These are phyloP conservation scores for Warburgia ugandensis DNA, from an alignment of 164 flowering plant genomes.

Conservation along the genomic window DNA sequence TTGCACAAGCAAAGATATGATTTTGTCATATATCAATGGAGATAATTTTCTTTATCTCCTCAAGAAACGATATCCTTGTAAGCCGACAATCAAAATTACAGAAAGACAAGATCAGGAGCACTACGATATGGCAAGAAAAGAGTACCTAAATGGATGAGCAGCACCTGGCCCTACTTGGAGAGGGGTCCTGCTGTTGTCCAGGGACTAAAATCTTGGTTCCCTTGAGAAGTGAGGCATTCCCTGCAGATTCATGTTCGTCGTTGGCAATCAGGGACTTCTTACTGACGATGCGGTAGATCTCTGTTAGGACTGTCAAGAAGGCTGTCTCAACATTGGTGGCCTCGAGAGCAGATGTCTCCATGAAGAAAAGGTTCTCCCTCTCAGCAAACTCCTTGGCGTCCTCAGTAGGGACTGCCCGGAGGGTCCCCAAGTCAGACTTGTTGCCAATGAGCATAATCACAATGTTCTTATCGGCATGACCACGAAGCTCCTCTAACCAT, in stretches of 20 bases:
- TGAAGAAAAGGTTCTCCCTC: constrained; percentile 58
- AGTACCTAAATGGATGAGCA: constrained; percentile 24
- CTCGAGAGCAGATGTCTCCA: too few species aligned
- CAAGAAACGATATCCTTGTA: too few species aligned
- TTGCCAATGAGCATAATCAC: constrained; percentile 20
- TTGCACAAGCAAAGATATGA: too few species aligned
- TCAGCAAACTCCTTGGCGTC: constrained; percentile 75
- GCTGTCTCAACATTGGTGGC: too few species aligned
- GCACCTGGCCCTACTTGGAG: constrained; percentile 19
- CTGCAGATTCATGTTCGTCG: constrained; percentile 24
- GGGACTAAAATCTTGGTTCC: constrained; percentile 55
- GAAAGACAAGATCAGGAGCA: too few species aligned
- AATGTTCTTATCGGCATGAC: constrained; percentile 36
- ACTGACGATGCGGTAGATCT: constrained; percentile 50
- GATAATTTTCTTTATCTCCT: too few species aligned
- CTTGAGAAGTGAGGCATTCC: constrained; percentile 35
- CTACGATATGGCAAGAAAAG: too few species aligned
- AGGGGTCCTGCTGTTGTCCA: constrained; percentile 24
- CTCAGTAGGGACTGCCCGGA: constrained; percentile 57
- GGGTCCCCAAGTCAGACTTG: constrained; percentile 52
- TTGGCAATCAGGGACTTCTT: constrained; percentile 46
- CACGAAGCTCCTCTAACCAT: constrained; percentile 75
- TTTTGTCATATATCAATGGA: too few species aligned
- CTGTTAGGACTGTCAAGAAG: too few species aligned
- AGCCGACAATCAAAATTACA: too few species aligned